phyloP scores from a whole-genome alignment of 371 early-diverging fungal genomes.

The Lichtheimia ornata region DNA sequence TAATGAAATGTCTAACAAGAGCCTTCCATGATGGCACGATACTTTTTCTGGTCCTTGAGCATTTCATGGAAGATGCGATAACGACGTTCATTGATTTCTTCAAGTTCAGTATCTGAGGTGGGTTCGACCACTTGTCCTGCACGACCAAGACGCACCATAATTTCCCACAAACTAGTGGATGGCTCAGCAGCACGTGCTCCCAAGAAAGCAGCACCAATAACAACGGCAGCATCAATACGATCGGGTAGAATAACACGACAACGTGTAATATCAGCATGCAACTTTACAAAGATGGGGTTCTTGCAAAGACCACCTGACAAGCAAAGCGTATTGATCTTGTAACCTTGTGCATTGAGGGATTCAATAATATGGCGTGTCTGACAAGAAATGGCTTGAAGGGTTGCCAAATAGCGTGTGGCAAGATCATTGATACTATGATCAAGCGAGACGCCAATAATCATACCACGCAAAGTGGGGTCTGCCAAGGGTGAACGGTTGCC shows the following conservation, averaged over 20 bases:
- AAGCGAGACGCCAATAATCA: conserved; percentile 60
- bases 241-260: conserved; percentile 59
- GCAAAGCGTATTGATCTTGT: conserved; percentile 60
- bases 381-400: conserved; percentile 64
- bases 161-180: conserved; percentile 44
- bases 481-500: conserved; percentile 78
- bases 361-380: conserved; percentile 68
- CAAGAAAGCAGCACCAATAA: conserved; percentile 71
- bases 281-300: conserved; percentile 63
- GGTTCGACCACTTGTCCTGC: conserved; percentile 59
- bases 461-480: conserved; percentile 68
- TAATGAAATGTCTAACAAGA: not conserved
- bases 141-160: conserved; percentile 59
- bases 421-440: conserved; percentile 60
- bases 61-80: conserved; percentile 61
- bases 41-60: conserved; percentile 59
- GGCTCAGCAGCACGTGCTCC: conserved; percentile 62
- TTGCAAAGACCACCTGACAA: conserved; percentile 74
- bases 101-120: conserved; percentile 25
- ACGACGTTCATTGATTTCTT: conserved; percentile 51
- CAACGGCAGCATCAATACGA: conserved; percentile 65
- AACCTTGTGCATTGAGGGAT: conserved; percentile 50
- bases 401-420: conserved; percentile 63
- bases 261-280: conserved; percentile 62
- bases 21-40: conserved; percentile 55